Conservation (phyloP, 345 rosid species). For the Erucastrum elatum region DNA sequence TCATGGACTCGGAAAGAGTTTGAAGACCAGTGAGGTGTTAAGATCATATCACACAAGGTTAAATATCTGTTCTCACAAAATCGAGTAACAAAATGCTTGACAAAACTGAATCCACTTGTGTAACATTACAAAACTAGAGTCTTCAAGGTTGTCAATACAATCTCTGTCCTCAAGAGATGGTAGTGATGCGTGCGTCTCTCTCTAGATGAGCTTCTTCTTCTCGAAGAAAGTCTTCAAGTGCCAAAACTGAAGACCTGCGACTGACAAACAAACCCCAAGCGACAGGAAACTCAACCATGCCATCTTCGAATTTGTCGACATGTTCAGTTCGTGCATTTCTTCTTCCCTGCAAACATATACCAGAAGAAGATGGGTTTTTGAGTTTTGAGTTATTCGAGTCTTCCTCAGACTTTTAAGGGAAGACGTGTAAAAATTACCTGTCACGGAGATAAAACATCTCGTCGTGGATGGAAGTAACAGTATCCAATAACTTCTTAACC, state of each 20-base stretch:
- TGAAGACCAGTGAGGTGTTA: constrained; percentile 3
- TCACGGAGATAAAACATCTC: constrained; percentile 85
- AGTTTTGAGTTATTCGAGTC: not conserved
- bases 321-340: constrained; percentile 81
- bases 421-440: constrained; percentile 51
- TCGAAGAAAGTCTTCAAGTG: constrained; percentile 84
- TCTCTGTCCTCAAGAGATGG: not conserved
- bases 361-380: not conserved
- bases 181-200: not conserved
- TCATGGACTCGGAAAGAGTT: not conserved
- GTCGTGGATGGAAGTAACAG: constrained; percentile 63
- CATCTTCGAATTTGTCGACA: constrained; percentile 67
- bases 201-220: constrained; percentile 79
- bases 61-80: not conserved
- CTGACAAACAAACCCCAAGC: constrained; percentile 62
- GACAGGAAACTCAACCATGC: constrained; percentile 60
- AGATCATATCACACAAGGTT: constrained; percentile 1
- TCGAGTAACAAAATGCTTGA: constrained; percentile 7
- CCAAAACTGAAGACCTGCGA: constrained; percentile 78
- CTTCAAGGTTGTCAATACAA: not conserved
- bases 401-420: not conserved
- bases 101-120: constrained; percentile 5
- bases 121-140: not conserved
- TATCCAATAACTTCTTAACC: constrained; percentile 74
- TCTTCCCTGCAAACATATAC: constrained; percentile 55